Percentiles rank a stretch among this genome's conserved stretches.
Conservation (phyloP, 768 basidiomycete species). For the Boletus reticuloceps region DNA sequence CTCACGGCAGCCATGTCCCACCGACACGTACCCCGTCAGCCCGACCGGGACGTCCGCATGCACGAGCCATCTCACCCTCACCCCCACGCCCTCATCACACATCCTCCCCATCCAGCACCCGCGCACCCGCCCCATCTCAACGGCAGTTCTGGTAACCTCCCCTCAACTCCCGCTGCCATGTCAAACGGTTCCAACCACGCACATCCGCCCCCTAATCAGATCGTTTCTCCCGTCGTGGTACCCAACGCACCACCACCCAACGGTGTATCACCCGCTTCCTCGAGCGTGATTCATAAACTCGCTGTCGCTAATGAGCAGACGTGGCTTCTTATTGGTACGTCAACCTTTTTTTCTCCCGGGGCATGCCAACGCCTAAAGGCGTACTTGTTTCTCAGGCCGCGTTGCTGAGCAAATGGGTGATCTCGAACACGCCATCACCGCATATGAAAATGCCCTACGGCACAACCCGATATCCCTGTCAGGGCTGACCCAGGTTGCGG, state of each 20-base stretch:
- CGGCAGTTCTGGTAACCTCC: slow-evolving; percentile 42
- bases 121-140: slow-evolving; percentile 58
- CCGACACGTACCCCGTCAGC: slow-evolving; percentile 58
- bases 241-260: slow-evolving; percentile 30
- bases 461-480: slow-evolving; percentile 91
- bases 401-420: slow-evolving; percentile 96
- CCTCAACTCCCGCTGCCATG: slow-evolving; percentile 44
- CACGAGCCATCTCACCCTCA: slow-evolving; percentile 57
- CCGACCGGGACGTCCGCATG: slow-evolving; percentile 60
- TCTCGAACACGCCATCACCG: slow-evolving; percentile 85
- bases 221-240: slow-evolving; percentile 49
- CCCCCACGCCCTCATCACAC: slow-evolving; percentile 42
- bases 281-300: slow-evolving; percentile 67
- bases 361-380: slow-evolving; percentile 12
- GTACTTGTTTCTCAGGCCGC: slow-evolving; percentile 57
- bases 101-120: slow-evolving; percentile 36
- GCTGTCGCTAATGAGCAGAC: slow-evolving; percentile 90
- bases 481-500: slow-evolving; percentile 91
- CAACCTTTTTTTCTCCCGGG: slow-evolving; percentile 1
- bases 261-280: slow-evolving; percentile 24
- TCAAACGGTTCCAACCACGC: slow-evolving; percentile 43
- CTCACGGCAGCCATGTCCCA: slow-evolving; percentile 49
- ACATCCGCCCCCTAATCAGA: slow-evolving; percentile 32
- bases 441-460: slow-evolving; percentile 93
- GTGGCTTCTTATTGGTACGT: slow-evolving; percentile 86